Percentiles rank a stretch among this genome's conserved stretches.
phyloP scores from a whole-genome alignment of 768 basidiomycete genomes.

The Termitomyces sp. region DNA sequence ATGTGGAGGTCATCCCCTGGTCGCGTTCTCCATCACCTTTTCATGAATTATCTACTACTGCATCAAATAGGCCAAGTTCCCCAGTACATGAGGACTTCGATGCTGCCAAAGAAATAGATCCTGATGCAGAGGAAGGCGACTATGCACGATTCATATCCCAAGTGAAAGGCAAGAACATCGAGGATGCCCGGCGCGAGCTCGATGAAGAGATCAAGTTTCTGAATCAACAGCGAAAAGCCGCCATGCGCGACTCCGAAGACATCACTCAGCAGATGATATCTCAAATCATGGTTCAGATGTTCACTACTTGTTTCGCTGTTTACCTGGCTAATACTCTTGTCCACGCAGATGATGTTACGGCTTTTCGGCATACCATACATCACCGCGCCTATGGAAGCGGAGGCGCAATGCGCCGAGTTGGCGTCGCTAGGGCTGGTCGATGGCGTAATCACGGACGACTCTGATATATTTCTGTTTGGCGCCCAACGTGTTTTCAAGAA shows the following conservation, averaged over 20 bases:
- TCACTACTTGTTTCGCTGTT: neutral
- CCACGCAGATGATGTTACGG: constrained; percentile 79
- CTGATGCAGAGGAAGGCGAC: constrained; percentile 77
- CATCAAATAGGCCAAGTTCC: constrained; percentile 22
- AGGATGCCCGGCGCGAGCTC: constrained; percentile 82
- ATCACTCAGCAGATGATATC: constrained; percentile 93
- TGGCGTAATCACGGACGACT: constrained; percentile 98
- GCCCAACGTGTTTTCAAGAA: constrained; percentile 96
- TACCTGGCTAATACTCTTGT: neutral
- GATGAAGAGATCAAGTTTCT: constrained; percentile 86
- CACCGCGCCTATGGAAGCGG: constrained; percentile 99
- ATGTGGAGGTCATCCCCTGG: constrained; percentile 28
- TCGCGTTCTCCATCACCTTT: constrained; percentile 34
- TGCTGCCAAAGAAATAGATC: constrained; percentile 83
- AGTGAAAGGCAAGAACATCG: constrained; percentile 83
- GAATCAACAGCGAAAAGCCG: constrained; percentile 81
- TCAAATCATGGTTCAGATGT: constrained; percentile 64
- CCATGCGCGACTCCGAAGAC: constrained; percentile 93
- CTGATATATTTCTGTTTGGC: constrained; percentile 97
- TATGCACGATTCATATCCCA: constrained; percentile 92
- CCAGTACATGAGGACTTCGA: constrained; percentile 60
- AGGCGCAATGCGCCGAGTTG: constrained; percentile 96
- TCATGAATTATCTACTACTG: constrained; percentile 17
- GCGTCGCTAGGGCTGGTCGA: constrained; percentile 85
- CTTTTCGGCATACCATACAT: constrained; percentile 98